Percentiles rank a stretch among this genome's conserved stretches.
These are phyloP conservation scores for Fusarium coffeatum DNA, from an alignment of 2,329 filamentous ascomycete species.

Conservation along the genomic window DNA sequence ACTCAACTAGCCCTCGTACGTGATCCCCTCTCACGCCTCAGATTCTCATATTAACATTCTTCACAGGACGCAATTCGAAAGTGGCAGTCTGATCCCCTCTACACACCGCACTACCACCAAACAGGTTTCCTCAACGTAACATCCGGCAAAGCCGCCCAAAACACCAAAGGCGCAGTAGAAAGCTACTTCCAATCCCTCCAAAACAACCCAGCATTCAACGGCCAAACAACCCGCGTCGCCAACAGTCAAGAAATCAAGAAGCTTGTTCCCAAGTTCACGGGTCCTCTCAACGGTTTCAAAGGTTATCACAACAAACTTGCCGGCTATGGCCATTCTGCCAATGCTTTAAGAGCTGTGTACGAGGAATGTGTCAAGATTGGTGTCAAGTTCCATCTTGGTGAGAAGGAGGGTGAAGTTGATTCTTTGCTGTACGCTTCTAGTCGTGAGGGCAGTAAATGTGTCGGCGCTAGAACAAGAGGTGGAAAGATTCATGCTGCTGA, in stretches of 20 bases:
- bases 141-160: conserved; percentile 16
- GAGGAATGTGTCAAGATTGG: conserved; percentile 27
- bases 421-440: conserved; percentile 20
- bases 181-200: conserved; percentile 26
- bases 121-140: conserved; percentile 35
- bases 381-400: conserved; percentile 19
- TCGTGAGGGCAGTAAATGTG: conserved; percentile 15
- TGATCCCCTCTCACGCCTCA: fast-evolving
- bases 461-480: conserved; percentile 15
- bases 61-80: conserved; percentile 21
- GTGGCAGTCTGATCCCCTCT: conserved; percentile 30
- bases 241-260: conserved; percentile 20
- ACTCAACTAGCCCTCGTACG: conserved; percentile 23
- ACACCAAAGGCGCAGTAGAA: conserved; percentile 24
- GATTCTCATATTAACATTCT: too few species aligned
- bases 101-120: conserved; percentile 24
- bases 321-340: conserved; percentile 23
- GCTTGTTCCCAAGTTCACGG: conserved; percentile 23
- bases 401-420: conserved; percentile 21
- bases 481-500: conserved; percentile 24
- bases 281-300: conserved; percentile 13
- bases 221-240: conserved; percentile 14
- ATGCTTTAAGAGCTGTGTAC: conserved; percentile 28
- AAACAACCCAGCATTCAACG: conserved; percentile 25
- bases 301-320: conserved; percentile 33